These are phyloP conservation scores for Hypoxylon intermedium DNA, from an alignment of 495 filamentous ascomycete species.

Conservation along the genomic window DNA sequence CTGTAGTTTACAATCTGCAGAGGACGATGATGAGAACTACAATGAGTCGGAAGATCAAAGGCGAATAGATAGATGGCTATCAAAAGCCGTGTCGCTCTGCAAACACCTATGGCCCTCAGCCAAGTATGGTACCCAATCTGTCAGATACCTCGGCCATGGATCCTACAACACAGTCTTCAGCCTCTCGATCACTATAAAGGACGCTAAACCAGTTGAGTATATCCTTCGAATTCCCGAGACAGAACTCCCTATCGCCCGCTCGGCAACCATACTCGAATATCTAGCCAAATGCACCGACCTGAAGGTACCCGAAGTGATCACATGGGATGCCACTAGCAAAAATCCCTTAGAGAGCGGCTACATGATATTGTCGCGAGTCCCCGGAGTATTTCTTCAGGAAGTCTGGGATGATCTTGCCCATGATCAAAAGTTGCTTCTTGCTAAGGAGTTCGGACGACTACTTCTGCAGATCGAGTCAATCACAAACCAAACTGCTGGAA, in stretches of 20 bases:
- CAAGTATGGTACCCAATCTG: neutral
- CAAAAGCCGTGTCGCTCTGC: slow-evolving; percentile 13
- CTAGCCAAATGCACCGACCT: slow-evolving; percentile 4
- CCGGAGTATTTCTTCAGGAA: slow-evolving; percentile 2
- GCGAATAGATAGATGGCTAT: slow-evolving; percentile 1
- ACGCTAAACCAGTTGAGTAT: neutral
- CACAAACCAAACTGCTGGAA: slow-evolving; percentile 5
- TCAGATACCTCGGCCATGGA: slow-evolving; percentile 5
- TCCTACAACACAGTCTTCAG: slow-evolving; percentile 8
- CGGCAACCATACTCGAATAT: slow-evolving; percentile 10
- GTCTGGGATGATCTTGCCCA: slow-evolving; percentile 7
- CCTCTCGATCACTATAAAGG: slow-evolving; percentile 1
- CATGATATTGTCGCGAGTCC: slow-evolving; percentile 11
- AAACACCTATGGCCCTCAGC: slow-evolving; percentile 7
- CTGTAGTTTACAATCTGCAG: too few species aligned
- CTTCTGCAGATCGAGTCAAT: slow-evolving; percentile 8
- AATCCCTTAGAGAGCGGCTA: slow-evolving; percentile 9
- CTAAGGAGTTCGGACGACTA: slow-evolving; percentile 7
- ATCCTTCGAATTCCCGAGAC: slow-evolving; percentile 12
- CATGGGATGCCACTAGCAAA: slow-evolving; percentile 9
- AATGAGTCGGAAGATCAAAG: too few species aligned
- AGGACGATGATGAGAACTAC: too few species aligned
- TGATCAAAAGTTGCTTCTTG: slow-evolving; percentile 13
- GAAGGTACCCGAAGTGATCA: slow-evolving; percentile 14
- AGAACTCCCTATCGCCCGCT: neutral